Evolutionary conservation across 164 flowering plant genomes (phyloP), one percentile per base, ranked within the genome.

Genomic region (Magnolia sinica): DNA sequence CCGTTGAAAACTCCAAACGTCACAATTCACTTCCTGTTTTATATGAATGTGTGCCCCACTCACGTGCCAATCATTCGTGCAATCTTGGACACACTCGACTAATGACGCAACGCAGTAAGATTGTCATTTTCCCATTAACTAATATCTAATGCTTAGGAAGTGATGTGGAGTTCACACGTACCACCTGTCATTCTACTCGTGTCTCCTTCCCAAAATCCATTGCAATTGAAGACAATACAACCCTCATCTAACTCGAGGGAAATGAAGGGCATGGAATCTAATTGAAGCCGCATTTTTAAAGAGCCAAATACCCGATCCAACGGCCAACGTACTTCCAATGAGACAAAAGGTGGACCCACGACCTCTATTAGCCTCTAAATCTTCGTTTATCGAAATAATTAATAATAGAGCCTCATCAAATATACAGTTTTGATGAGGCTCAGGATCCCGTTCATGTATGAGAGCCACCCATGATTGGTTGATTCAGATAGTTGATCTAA

Each of bases 251-350:
- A 2, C n/a, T 16, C 64, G 61, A 74, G 76, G 78, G 61, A 55
- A 55, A 74, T 74, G 73, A 23, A 16, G 66, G 64, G 19, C 45
- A 20, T 29, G 52, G 80, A 78, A 77, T 78, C 80, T 72, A 75
- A 45, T 55, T 10, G 8, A 68, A 22, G 59, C 72, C 50, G 29
- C n/a, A 37, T 10, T 52, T 37, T 37, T 37, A 37, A 37, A 22
- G 0, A 63, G 5, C 77, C 64, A 27, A 59, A 55, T n/a, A 23
- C 70, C 66, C 51, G 59, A 74, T 73, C 80, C 69, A 74, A 71
- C 63, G 20, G 74, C 83, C 68, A 64, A 7, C 6, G 63, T 55
- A 18, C 70, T 63, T 51, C 4, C 20, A 51, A 66, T 71, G 4
- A 64, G 61, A 76, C 74, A 51, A 64, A 49, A 61, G 73, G n/a